Conservation (phyloP, 2,329 filamentous ascomycete genomes). For the Pyricularia pennisetigena region DNA sequence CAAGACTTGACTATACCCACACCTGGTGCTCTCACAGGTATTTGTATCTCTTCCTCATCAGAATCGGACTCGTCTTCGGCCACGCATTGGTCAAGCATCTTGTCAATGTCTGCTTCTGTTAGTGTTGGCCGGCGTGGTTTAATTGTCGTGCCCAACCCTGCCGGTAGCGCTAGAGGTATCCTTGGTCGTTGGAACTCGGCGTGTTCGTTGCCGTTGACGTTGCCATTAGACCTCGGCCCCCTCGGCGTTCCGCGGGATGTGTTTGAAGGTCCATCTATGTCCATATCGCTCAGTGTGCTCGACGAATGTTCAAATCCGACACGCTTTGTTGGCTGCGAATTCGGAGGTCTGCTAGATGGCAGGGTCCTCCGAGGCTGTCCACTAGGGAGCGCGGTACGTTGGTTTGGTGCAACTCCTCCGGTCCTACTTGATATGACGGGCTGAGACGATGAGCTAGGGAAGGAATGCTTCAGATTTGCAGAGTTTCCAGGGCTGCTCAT, state of each 20-base stretch:
- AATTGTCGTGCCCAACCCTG: constrained; percentile 31
- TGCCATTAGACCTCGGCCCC: constrained; percentile 30
- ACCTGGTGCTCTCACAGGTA: constrained; percentile 23
- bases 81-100: constrained; percentile 44
- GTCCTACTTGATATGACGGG: constrained; percentile 23
- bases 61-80: constrained; percentile 45
- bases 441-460: constrained; percentile 31
- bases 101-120: constrained; percentile 46
- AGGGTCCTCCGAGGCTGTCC: constrained; percentile 41
- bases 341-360: constrained; percentile 31
- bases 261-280: constrained; percentile 27
- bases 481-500: constrained; percentile 74
- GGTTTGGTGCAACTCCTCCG: constrained; percentile 10
- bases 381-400: constrained; percentile 32
- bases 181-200: constrained; percentile 22
- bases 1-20: constrained; percentile 1
- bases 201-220: constrained; percentile 14
- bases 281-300: constrained; percentile 33
- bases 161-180: constrained; percentile 35
- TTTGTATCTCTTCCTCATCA: constrained; percentile 41
- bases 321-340: constrained; percentile 29
- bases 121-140: constrained; percentile 29
- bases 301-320: constrained; percentile 39
- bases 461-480: constrained; percentile 46
- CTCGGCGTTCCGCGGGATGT: constrained; percentile 29